Percentiles rank a stretch among this genome's conserved stretches.
These are phyloP conservation scores for Nicotiana sylvestris DNA, from an alignment of 257 asterid species.

Conservation along the genomic window DNA sequence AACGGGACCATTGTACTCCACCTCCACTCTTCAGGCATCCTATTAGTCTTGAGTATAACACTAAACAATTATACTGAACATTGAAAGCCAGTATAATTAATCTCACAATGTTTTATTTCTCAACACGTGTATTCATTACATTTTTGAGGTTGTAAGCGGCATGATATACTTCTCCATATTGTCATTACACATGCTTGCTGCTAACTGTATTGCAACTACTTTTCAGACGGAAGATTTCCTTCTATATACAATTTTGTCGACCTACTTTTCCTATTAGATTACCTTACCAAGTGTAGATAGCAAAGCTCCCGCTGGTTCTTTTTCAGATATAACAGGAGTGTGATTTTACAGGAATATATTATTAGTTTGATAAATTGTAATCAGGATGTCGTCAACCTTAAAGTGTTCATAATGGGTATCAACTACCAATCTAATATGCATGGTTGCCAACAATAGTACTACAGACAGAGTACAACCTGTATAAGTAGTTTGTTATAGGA, in stretches of 20 bases:
- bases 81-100: not conserved
- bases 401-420: not conserved
- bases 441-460: not conserved
- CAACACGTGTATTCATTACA: not conserved
- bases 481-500: not conserved
- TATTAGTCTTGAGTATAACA: no score
- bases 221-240: not conserved
- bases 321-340: not conserved
- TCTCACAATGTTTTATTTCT: not conserved
- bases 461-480: not conserved
- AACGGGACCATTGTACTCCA: no score
- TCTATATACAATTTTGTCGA: not conserved
- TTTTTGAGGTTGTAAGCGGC: not conserved
- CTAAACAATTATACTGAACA: no score
- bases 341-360: not conserved
- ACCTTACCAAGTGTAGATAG: not conserved
- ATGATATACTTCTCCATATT: slow-evolving; percentile 1
- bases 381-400: not conserved
- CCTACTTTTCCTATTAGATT: not conserved
- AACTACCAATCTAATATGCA: not conserved
- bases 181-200: not conserved
- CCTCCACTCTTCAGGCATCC: no score
- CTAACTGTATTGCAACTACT: not conserved
- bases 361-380: not conserved
- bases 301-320: not conserved